Conservation (phyloP, 768 basidiomycete species). For the Leucosporidium creatinivorum region DNA sequence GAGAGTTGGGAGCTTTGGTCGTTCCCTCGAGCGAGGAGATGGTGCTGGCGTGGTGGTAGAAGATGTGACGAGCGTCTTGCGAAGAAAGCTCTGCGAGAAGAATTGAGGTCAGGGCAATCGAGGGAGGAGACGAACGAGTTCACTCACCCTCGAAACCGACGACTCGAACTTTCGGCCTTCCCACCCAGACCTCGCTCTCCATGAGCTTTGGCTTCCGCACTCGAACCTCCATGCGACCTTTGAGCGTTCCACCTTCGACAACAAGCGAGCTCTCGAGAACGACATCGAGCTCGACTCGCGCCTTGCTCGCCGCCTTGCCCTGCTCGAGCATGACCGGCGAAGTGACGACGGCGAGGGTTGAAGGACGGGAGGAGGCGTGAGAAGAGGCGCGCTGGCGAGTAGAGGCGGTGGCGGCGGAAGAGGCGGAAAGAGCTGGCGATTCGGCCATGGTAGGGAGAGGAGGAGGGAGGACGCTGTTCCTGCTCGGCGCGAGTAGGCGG, state of each 20-base stretch:
- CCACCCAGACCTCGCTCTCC: constrained; percentile 55
- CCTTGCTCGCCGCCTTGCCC: constrained; percentile 53
- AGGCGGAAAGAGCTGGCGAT: constrained; percentile 22
- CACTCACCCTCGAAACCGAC: constrained; percentile 70
- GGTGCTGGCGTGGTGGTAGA: constrained; percentile 65
- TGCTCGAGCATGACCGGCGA: constrained; percentile 55
- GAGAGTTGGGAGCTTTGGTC: constrained; percentile 45
- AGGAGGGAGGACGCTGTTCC: constrained; percentile 12
- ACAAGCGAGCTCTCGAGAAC: constrained; percentile 64
- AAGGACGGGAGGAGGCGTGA: not conserved
- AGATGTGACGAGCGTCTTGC: constrained; percentile 60
- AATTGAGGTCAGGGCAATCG: not conserved
- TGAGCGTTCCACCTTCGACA: constrained; percentile 69
- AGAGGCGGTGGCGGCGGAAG: constrained; percentile 22
- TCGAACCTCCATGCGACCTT: constrained; percentile 61
- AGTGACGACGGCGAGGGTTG: not conserved
- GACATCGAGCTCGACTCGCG: constrained; percentile 76
- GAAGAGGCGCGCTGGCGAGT: constrained; percentile 20
- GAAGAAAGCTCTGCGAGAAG: constrained; percentile 32
- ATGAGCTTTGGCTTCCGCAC: constrained; percentile 56
- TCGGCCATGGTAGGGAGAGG: constrained; percentile 1
- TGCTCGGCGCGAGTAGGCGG: constrained; percentile 11
- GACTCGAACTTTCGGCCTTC: constrained; percentile 68
- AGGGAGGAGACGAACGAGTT: not conserved
- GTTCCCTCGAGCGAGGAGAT: constrained; percentile 49